A percentile compares a stretch with the other conserved stretches of the same genome.
Conservation (phyloP, 768 basidiomycete genomes). For the Auricularia heimuer region DNA sequence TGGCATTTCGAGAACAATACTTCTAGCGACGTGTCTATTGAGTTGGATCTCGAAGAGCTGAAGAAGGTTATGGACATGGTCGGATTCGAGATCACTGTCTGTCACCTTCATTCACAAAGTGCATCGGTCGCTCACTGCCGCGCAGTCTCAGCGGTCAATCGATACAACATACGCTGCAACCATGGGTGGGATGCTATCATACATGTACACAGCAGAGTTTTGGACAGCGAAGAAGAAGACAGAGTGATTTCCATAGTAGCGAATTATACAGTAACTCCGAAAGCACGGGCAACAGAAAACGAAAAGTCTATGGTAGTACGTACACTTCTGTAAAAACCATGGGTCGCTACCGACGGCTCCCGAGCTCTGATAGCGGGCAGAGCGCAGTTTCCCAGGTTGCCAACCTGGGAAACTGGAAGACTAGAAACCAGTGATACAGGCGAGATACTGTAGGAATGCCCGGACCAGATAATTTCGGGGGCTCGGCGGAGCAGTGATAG, state of each 20-base stretch:
- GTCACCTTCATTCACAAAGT: conserved; percentile 17
- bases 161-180: conserved; percentile 84
- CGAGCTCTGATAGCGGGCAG: no score
- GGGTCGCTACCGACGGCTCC: no score
- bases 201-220: conserved; percentile 76
- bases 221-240: conserved; percentile 58
- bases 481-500: no score
- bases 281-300: no score
- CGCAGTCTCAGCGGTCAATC: conserved; percentile 69
- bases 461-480: no score
- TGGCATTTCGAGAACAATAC: conserved; percentile 96
- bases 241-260: not conserved
- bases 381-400: no score
- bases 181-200: conserved; percentile 67
- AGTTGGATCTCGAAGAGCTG: conserved; percentile 83
- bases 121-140: not conserved
- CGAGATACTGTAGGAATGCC: no score
- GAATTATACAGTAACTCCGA: no score
- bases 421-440: no score
- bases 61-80: conserved; percentile 61
- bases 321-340: no score
- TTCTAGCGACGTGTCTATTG: conserved; percentile 71
- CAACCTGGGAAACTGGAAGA: no score
- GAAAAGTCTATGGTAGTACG: no score
- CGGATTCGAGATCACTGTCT: conserved; percentile 74